A percentile compares a stretch with the other conserved stretches of the same genome.
These are phyloP conservation scores for Penicillium subrubescens DNA, from an alignment of 495 filamentous ascomycete species.

Conservation along the genomic window DNA sequence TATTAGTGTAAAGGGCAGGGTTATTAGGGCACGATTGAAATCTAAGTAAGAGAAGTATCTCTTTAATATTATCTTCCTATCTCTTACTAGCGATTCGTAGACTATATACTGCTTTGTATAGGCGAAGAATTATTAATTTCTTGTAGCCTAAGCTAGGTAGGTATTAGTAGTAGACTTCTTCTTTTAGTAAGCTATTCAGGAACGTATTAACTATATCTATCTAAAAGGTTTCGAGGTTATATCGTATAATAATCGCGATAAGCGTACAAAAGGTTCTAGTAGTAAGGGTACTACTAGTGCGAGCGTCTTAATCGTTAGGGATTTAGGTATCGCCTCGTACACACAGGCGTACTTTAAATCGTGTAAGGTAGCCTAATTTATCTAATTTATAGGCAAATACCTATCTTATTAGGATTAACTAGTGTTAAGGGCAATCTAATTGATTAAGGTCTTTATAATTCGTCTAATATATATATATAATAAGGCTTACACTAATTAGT, in stretches of 20 bases:
- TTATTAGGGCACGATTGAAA: background rate
- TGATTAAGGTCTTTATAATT: background rate
- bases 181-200: no score
- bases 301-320: background rate
- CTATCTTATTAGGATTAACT: no score
- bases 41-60: no score
- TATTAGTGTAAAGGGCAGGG: background rate
- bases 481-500: background rate
- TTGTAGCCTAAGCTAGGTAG: no score
- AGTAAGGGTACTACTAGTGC: background rate
- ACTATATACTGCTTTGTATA: background rate
- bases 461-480: background rate
- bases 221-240: no score
- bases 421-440: background rate
- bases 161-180: no score
- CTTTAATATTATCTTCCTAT: background rate
- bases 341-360: background rate
- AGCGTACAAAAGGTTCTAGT: background rate
- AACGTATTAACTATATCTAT: no score
- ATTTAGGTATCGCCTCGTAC: background rate
- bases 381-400: background rate
- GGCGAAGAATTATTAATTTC: no score
- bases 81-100: background rate
- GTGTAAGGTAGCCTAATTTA: background rate
- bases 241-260: background rate